Evolutionary conservation across 805 yeast species (phyloP), one percentile per base, ranked within the genome.

Genomic region (Lipomyces japonicus): DNA sequence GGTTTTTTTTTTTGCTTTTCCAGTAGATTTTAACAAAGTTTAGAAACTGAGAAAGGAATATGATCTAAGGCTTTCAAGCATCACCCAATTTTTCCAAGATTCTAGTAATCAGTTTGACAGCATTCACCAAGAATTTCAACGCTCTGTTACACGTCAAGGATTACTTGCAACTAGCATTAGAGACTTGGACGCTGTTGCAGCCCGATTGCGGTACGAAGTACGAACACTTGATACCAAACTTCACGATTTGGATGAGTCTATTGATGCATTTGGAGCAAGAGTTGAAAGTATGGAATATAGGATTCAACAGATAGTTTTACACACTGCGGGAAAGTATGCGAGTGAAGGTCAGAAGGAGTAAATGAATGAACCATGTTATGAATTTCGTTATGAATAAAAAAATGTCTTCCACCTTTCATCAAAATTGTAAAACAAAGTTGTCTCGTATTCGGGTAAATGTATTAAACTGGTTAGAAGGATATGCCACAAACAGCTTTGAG

Each of bases 141-240:
- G 40, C 39, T 45, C 51, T 39, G 44, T 51, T 46, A 51, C 60
- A 47, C 48, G 59, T 53, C 50, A 51, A 53, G 55, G 38, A 50
- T 63, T 32, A 43, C 60, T 48, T 42, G 56, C 53, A 51, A 58
- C 32, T 12, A 65, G 69, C 5, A 62, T 67, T 25, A 76, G 75
- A 51, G 84, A 81, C 51, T 68, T 81, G 16, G 77, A 76, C 44
- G 75, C 81, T 6, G 67, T 79, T 44, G 75, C 78, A 30, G 81
- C 86, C 2, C 71, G 82, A 53, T 64, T 85, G 44, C 78, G 79
- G 58, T 85, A 85, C 63, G 91, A 85, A 61, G 69, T 81, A 39
- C 67, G 84, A 19, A 68, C 81, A 37, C 65, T 85, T 26, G 75
- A 75, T 28, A 75, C 77, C 21, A 80, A 84, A 57, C 75, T 85